These are phyloP conservation scores for Mentha longifolia DNA, from an alignment of 257 asterid species.

Conservation along the genomic window DNA sequence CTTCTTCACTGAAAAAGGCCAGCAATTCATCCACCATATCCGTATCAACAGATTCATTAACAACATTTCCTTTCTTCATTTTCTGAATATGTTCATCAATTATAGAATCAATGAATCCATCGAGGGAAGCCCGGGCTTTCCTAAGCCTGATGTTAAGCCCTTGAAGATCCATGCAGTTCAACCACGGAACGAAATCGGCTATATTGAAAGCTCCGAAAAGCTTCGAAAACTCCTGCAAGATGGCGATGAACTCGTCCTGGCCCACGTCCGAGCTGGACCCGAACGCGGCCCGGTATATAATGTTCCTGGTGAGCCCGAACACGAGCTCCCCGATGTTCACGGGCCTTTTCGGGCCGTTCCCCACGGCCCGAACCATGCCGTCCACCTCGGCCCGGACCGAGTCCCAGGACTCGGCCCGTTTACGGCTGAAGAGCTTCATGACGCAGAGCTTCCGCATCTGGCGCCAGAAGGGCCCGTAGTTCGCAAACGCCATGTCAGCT, in stretches of 20 bases:
- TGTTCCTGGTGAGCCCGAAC: slow-evolving; percentile 67
- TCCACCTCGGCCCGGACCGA: slow-evolving; percentile 84
- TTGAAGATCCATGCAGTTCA: slow-evolving; percentile 63
- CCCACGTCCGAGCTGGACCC: slow-evolving; percentile 68
- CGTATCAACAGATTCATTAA: slow-evolving; percentile 32
- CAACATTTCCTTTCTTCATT: slow-evolving; percentile 14
- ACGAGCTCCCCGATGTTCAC: slow-evolving; percentile 77
- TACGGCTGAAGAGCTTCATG: slow-evolving; percentile 81
- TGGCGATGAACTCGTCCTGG: slow-evolving; percentile 64
- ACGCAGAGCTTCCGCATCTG: slow-evolving; percentile 89
- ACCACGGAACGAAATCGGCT: slow-evolving; percentile 73
- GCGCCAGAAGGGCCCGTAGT: slow-evolving; percentile 94
- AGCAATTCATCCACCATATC: slow-evolving; percentile 91
- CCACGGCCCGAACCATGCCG: slow-evolving; percentile 45
- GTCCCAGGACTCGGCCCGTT: slow-evolving; percentile 88
- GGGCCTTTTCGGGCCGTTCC: slow-evolving; percentile 37
- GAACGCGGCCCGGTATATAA: slow-evolving; percentile 78
- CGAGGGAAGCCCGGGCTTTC: slow-evolving; percentile 71
- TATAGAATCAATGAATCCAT: slow-evolving; percentile 69
- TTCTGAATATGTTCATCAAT: slow-evolving; percentile 68
- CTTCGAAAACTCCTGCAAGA: slow-evolving; percentile 77
- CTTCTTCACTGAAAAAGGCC: slow-evolving; percentile 60
- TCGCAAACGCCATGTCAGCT: slow-evolving; percentile 91
- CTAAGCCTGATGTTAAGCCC: slow-evolving; percentile 55
- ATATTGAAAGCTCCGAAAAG: slow-evolving; percentile 76